Evolutionary conservation across 805 yeast genomes (phyloP).

Genomic region (Metschnikowia shivogae): DNA sequence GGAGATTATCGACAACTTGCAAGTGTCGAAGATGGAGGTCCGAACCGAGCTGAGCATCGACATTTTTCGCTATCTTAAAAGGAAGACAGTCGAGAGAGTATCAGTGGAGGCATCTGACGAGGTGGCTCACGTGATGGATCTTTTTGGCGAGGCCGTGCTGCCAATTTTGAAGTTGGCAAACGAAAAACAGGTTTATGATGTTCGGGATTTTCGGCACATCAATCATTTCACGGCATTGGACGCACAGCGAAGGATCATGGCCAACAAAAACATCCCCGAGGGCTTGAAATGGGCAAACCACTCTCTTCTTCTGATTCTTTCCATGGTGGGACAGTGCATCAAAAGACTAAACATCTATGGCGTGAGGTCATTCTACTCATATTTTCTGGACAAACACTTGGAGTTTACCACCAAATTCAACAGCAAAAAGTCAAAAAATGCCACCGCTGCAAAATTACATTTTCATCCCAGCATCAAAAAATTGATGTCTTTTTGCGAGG

Average conservation of each 20-base stretch:
- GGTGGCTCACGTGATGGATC: conserved; percentile 51
- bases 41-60: conserved; percentile 84
- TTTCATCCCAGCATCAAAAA: conserved; percentile 45
- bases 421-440: conserved; percentile 56
- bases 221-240: conserved; percentile 71
- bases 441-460: conserved; percentile 59
- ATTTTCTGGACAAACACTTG: conserved; percentile 54
- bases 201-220: conserved; percentile 61
- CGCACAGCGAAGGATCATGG: conserved; percentile 54
- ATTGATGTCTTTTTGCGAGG: conserved; percentile 44
- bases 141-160: conserved; percentile 57
- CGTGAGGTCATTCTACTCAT: conserved; percentile 65
- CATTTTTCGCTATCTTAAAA: conserved; percentile 72
- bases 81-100: conserved; percentile 56
- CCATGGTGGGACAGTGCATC: conserved; percentile 68
- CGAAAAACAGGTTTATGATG: conserved; percentile 57
- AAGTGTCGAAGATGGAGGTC: conserved; percentile 74
- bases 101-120: conserved; percentile 52
- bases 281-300: conserved; percentile 72
- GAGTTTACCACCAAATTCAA: conserved; percentile 58
- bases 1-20: conserved; percentile 67
- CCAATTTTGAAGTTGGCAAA: conserved; percentile 66
- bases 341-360: conserved; percentile 79
- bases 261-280: conserved; percentile 54
- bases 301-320: conserved; percentile 57